phyloP scores from a whole-genome alignment of 1,284 basidiomycete genomes.

The Moniliella sp. region DNA sequence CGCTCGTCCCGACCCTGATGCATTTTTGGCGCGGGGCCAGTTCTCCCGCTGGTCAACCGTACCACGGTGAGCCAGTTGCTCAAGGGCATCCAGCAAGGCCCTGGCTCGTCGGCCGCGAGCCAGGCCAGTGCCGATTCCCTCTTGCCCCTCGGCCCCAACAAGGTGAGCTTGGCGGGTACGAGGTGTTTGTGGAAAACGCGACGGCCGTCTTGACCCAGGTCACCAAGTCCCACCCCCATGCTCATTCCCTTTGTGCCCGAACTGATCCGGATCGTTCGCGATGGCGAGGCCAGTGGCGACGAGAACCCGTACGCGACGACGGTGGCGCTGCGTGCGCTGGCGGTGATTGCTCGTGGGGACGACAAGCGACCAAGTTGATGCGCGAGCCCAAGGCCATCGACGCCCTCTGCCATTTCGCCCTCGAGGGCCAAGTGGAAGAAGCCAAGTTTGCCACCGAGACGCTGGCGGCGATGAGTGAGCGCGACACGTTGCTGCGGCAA shows the following conservation, averaged over 20 bases:
- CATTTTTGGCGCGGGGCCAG: constrained; percentile 51
- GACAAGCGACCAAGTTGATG: constrained; percentile 1
- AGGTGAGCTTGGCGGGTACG: constrained; percentile 4
- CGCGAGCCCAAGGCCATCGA: constrained; percentile 40
- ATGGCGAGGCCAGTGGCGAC: constrained; percentile 34
- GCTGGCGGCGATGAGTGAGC: constrained; percentile 38
- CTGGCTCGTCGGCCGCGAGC: constrained; percentile 1
- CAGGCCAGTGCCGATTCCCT: constrained; percentile 1
- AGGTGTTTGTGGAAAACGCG: constrained; percentile 19
- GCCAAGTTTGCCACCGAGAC: constrained; percentile 73
- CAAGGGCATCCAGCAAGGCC: constrained; percentile 19
- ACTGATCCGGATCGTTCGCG: constrained; percentile 46
- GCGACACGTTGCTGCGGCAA: constrained; percentile 33
- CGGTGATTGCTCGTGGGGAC: constrained; percentile 1
- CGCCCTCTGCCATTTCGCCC: constrained; percentile 44
- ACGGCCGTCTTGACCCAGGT: constrained; percentile 39
- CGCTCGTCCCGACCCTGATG: constrained; percentile 44
- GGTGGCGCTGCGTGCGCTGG: constrained; percentile 1
- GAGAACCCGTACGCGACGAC: background rate
- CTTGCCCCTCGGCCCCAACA: background rate
- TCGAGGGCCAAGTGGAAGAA: constrained; percentile 46
- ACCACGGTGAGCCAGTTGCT: constrained; percentile 59
- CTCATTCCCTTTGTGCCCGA: constrained; percentile 46
- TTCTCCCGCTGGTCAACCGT: constrained; percentile 56
- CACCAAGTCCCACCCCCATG: constrained; percentile 52